These are phyloP conservation scores for Brassica carinata DNA, from an alignment of 345 rosid genomes.

Conservation along the genomic window DNA sequence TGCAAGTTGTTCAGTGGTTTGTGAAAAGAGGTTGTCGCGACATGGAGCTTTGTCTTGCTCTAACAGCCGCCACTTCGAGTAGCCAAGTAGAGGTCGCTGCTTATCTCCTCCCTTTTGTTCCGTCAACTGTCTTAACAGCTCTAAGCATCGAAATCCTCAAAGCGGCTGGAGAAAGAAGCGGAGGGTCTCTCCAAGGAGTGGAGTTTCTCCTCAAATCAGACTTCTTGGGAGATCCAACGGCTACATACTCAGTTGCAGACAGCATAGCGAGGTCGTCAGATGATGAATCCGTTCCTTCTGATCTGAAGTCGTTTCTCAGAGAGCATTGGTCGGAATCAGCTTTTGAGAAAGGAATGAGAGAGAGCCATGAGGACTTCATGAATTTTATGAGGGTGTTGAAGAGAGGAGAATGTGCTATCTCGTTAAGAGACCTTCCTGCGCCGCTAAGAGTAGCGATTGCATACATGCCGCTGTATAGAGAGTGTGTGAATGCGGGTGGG, in stretches of 20 bases:
- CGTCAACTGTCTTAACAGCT: constrained; percentile 79
- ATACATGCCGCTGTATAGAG: constrained; percentile 84
- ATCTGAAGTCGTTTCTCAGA: constrained; percentile 65
- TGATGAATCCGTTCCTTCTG: constrained; percentile 73
- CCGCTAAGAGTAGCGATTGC: constrained; percentile 80
- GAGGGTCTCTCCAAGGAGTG: constrained; percentile 93
- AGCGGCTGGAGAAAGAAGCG: constrained; percentile 95
- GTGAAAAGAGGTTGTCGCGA: constrained; percentile 82
- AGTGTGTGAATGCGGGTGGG: constrained; percentile 65
- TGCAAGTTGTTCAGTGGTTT: constrained; percentile 97
- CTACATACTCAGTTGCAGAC: constrained; percentile 86
- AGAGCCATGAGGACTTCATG: constrained; percentile 68
- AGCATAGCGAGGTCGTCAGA: constrained; percentile 86
- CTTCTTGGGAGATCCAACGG: constrained; percentile 76
- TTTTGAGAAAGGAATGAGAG: constrained; percentile 66
- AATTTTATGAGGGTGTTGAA: constrained; percentile 68
- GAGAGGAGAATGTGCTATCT: constrained; percentile 66
- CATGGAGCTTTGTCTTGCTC: constrained; percentile 94
- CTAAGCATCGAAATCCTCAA: constrained; percentile 91
- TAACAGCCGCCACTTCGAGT: constrained; percentile 95
- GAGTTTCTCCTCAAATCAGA: constrained; percentile 84
- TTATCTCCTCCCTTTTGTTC: constrained; percentile 84
- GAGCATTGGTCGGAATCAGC: constrained; percentile 94
- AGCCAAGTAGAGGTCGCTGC: constrained; percentile 83
- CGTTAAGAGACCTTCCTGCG: constrained; percentile 70